phyloP scores from a whole-genome alignment of 1,139 yeast species.

The Lodderomyces theae region DNA sequence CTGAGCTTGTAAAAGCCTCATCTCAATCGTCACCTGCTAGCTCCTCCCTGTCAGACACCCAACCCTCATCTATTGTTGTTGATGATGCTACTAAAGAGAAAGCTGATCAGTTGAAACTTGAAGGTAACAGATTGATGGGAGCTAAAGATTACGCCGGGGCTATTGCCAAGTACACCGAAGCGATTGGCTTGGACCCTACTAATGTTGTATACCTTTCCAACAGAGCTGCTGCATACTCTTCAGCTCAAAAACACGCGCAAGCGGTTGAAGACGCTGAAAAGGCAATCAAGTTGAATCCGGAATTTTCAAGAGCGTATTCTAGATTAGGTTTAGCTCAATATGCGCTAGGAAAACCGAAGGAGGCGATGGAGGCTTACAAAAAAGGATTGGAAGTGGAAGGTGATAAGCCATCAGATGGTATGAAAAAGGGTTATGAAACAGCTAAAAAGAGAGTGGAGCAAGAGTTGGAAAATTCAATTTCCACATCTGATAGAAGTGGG shows the following conservation, averaged over 20 bases:
- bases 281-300: slow-evolving; percentile 76
- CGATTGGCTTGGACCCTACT: slow-evolving; percentile 66
- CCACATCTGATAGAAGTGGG: slow-evolving; percentile 18
- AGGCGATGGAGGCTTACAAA: slow-evolving; percentile 86
- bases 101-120: slow-evolving; percentile 81
- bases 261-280: slow-evolving; percentile 83
- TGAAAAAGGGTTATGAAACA: slow-evolving; percentile 91
- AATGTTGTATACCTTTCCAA: slow-evolving; percentile 88
- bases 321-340: slow-evolving; percentile 91
- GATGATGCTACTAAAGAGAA: slow-evolving; percentile 57
- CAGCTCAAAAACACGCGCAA: slow-evolving; percentile 65
- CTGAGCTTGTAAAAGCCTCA: slow-evolving; percentile 37
- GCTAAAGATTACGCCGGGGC: slow-evolving; percentile 68
- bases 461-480: slow-evolving; percentile 53
- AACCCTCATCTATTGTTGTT: slow-evolving; percentile 30
- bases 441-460: slow-evolving; percentile 84
- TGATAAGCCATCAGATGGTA: slow-evolving; percentile 76
- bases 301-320: slow-evolving; percentile 89
- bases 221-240: slow-evolving; percentile 96
- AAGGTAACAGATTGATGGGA: slow-evolving; percentile 94
- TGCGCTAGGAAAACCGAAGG: slow-evolving; percentile 86
- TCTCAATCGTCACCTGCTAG: slow-evolving; percentile 5
- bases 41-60: slow-evolving; percentile 2
- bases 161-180: slow-evolving; percentile 72
- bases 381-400: slow-evolving; percentile 88